Percentiles rank a stretch among this genome's conserved stretches.
These are phyloP conservation scores for Pseudogymnoascus sp. DNA, from an alignment of 2,329 filamentous ascomycete species.

Conservation along the genomic window DNA sequence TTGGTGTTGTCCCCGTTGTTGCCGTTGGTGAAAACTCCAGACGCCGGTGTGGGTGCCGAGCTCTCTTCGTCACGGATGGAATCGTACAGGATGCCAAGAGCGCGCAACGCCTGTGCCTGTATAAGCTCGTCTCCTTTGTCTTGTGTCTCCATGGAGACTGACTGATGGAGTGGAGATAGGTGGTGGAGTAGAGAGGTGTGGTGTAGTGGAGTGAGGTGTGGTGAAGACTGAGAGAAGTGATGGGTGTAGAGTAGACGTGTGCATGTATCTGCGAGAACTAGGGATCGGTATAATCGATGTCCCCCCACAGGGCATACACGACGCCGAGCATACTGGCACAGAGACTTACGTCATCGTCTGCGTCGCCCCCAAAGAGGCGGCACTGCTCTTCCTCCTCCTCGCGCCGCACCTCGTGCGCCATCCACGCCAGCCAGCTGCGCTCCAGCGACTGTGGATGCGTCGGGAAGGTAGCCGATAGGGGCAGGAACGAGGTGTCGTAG, in stretches of 20 bases:
- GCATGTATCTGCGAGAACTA: conserved; percentile 1
- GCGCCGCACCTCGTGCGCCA: not conserved
- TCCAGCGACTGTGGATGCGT: not conserved
- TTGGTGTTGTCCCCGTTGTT: not conserved
- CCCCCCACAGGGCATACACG: conserved; percentile 23
- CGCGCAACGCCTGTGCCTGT: conserved; percentile 10
- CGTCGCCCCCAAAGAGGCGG: conserved; percentile 26
- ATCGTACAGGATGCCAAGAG: conserved; percentile 11
- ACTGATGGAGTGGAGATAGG: not conserved
- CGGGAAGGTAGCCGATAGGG: not conserved
- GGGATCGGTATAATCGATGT: conserved; percentile 11
- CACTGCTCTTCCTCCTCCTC: conserved; percentile 22
- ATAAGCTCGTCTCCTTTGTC: conserved; percentile 12
- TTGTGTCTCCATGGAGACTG: not conserved
- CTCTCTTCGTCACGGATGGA: not conserved
- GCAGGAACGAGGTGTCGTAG: not conserved
- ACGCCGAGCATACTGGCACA: conserved; percentile 27
- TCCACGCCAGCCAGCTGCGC: conserved; percentile 1
- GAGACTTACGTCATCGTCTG: conserved; percentile 24
- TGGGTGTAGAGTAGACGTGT: conserved; percentile 1
- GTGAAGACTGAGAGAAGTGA: conserved; percentile 3
- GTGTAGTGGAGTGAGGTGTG: not conserved
- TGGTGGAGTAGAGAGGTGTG: not conserved
- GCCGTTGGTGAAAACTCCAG: not conserved
- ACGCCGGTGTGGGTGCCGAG: not conserved